A percentile compares a stretch with the other conserved stretches of the same genome.
These are phyloP conservation scores for Punctularia strigosozonata DNA, from an alignment of 768 basidiomycete genomes.

Conservation along the genomic window DNA sequence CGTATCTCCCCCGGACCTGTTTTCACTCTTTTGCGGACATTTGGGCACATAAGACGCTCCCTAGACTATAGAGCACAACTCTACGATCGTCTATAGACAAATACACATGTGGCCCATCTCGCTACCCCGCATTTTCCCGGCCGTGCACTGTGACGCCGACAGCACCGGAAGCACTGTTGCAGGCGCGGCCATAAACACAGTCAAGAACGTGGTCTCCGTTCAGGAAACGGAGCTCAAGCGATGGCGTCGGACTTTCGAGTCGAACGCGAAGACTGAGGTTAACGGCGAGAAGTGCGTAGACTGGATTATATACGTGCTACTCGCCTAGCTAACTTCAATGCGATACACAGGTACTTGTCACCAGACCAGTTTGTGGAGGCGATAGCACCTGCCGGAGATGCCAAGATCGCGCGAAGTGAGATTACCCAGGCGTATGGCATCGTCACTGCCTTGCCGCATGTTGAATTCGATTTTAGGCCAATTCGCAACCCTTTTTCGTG, in stretches of 20 bases:
- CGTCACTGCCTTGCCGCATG: no score
- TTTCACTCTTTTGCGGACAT: no score
- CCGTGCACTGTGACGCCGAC: slow-evolving; percentile 41
- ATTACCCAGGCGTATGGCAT: no score
- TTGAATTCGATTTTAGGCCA: no score
- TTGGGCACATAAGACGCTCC: no score
- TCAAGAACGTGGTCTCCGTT: slow-evolving; percentile 55
- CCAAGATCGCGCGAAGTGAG: slow-evolving; percentile 77
- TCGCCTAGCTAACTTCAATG: neutral
- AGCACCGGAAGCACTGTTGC: slow-evolving; percentile 21
- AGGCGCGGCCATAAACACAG: slow-evolving; percentile 38
- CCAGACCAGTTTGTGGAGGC: slow-evolving; percentile 87
- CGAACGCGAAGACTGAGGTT: slow-evolving; percentile 59
- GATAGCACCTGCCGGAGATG: slow-evolving; percentile 80
- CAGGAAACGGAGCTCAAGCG: slow-evolving; percentile 79
- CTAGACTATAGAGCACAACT: no score
- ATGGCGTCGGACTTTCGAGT: slow-evolving; percentile 83
- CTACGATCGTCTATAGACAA: no score
- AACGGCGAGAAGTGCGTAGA: slow-evolving; percentile 71
- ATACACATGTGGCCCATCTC: no score
- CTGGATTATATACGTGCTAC: slow-evolving; percentile 1
- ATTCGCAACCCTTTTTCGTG: slow-evolving; percentile 82
- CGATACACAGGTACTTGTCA: slow-evolving; percentile 63
- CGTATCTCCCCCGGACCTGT: no score
- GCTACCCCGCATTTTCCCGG: slow-evolving; percentile 32